These are phyloP conservation scores for Diutina scorzettiae DNA, from an alignment of 1,139 yeast species.

Conservation along the genomic window DNA sequence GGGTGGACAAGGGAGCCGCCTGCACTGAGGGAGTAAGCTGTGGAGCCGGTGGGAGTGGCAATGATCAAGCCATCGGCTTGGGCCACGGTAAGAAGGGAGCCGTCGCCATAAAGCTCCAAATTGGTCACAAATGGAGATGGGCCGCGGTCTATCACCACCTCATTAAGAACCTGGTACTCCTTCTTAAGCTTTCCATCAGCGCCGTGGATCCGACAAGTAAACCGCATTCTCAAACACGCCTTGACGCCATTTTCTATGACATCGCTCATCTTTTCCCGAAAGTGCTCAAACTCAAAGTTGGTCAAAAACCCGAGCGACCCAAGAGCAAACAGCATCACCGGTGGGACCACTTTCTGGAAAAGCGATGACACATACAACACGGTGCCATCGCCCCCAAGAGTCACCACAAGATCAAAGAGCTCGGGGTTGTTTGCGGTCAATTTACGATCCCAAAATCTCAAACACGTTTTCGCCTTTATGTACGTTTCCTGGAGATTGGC, in stretches of 20 bases:
- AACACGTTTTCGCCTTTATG: constrained; percentile 29
- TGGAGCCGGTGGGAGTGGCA: constrained; percentile 88
- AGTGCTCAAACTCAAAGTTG: constrained; percentile 62
- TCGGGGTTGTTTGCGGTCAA: constrained; percentile 46
- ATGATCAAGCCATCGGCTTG: constrained; percentile 85
- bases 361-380: constrained; percentile 69
- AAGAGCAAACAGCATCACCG: constrained; percentile 69
- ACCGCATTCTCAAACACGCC: constrained; percentile 72
- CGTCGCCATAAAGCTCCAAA: constrained; percentile 75
- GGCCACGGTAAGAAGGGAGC: constrained; percentile 66
- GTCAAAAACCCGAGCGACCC: constrained; percentile 80
- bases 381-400: constrained; percentile 88
- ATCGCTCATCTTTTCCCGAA: constrained; percentile 40
- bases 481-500: constrained; percentile 23
- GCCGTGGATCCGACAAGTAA: constrained; percentile 55
- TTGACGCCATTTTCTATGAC: constrained; percentile 60
- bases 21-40: constrained; percentile 83
- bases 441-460: constrained; percentile 59
- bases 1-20: constrained; percentile 90
- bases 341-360: constrained; percentile 76
- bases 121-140: constrained; percentile 82
- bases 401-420: constrained; percentile 61
- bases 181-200: constrained; percentile 48
- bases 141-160: constrained; percentile 76
- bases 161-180: constrained; percentile 75